Evolutionary conservation across 2,329 filamentous ascomycete genomes (phyloP).

Genomic region (Aureobasidium melanogenum): DNA sequence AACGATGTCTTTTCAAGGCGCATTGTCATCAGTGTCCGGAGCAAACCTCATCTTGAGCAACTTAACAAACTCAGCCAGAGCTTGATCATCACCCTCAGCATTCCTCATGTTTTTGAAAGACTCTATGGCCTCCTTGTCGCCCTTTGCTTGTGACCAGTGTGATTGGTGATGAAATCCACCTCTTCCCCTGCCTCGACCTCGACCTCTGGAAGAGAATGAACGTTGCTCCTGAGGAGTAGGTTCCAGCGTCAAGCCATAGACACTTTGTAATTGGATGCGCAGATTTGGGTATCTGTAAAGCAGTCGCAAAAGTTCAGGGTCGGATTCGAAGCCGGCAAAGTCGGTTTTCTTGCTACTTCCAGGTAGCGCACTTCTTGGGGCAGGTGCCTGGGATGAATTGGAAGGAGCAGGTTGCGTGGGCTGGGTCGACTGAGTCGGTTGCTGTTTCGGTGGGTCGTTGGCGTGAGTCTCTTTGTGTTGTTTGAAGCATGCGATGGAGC

Average conservation of each 20-base stretch:
- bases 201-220: background rate
- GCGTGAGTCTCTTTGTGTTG: slow-evolving; percentile 26
- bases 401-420: background rate
- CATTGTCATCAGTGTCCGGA: background rate
- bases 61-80: slow-evolving; percentile 34
- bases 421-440: background rate
- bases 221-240: slow-evolving; percentile 24
- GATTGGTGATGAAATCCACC: slow-evolving; percentile 20
- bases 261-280: slow-evolving; percentile 24
- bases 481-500: slow-evolving; percentile 32
- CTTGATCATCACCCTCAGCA: slow-evolving; percentile 26
- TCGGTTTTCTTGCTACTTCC: slow-evolving; percentile 16
- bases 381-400: background rate
- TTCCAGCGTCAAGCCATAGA: slow-evolving; percentile 28
- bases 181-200: slow-evolving; percentile 14
- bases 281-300: slow-evolving; percentile 27
- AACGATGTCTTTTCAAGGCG: background rate
- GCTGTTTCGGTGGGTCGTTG: slow-evolving; percentile 10
- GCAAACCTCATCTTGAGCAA: slow-evolving; percentile 35
- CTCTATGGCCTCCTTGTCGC: slow-evolving; percentile 25
- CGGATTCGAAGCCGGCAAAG: slow-evolving; percentile 25
- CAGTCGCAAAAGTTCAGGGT: slow-evolving; percentile 25
- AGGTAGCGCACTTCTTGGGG: background rate
- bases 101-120: slow-evolving; percentile 22
- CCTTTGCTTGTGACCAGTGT: slow-evolving; percentile 30